Evolutionary conservation across 2,329 filamentous ascomycete species (phyloP), one percentile per base, ranked within the genome.

Genomic region (Ilyonectria mors-panacis): DNA sequence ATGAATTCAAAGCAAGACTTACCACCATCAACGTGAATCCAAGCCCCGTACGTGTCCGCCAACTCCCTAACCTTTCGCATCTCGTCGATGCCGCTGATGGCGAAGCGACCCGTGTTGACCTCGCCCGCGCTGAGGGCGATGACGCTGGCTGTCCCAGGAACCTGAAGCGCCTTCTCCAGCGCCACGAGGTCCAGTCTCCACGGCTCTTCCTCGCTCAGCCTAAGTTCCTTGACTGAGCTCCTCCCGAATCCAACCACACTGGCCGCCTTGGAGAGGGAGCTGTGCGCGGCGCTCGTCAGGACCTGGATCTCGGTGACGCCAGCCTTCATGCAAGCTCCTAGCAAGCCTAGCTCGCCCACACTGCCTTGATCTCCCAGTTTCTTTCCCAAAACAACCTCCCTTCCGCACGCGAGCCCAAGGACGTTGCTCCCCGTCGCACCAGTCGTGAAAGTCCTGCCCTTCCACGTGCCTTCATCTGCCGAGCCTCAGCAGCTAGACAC

Each of bases 21-120:
- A 89, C 89, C 89, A 50, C 92, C 95, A 75, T 98, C 95, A 8
- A 95, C 91, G 79, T 98, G 95, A 44, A 98, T 86, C 95, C 95
- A 98, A 1, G 94, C 91, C 1, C 87, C 86, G 71, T 95, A 90
- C 70, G 85, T 83, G 73, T 96, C 91, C 48, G 93, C 94, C 44
- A 97, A 77, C 5, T 83, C 81, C 66, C 95, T 87, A 42, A 98
- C 80, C 62, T 84, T 83, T 61, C 80, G 78, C 84, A 91, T 91
- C 68, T 94, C 89, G 4, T 85, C 83, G 79, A 70, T 1, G 83
- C 88, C 35, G 86, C 93, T 30, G 21, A 81, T 72, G 4, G 93
- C 92, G 78, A 94, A 98, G 6, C 91, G 85, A 0, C 95, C 94
- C 0, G 94, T 97, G 74, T 98, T 98, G 30, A 98, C 94, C 81